phyloP scores from a whole-genome alignment of 192 early-diverging fungal genomes.

The Borealophlyctis nickersoniae region DNA sequence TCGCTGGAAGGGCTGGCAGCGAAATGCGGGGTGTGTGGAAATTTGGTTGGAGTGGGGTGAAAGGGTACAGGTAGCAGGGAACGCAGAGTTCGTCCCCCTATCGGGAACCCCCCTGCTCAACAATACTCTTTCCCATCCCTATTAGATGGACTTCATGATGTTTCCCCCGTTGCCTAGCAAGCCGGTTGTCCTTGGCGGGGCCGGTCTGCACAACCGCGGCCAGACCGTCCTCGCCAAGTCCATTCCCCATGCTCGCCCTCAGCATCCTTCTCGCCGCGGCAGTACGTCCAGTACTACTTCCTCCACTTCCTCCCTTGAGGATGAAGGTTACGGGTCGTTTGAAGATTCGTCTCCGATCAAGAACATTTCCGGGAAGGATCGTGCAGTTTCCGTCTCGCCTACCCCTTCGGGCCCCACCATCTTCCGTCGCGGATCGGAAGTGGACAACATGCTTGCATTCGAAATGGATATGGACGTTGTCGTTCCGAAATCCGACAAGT shows the following conservation, averaged over 20 bases:
- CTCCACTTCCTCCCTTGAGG: neutral
- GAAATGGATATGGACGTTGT: neutral
- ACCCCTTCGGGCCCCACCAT: neutral
- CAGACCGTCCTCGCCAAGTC: neutral
- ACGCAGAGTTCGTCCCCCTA: too few relatives aligned
- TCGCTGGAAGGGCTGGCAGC: too few relatives aligned
- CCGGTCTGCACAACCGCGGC: too few relatives aligned
- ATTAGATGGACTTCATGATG: neutral
- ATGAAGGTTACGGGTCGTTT: slow-evolving; percentile 17
- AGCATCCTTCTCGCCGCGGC: neutral
- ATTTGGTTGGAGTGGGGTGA: too few relatives aligned
- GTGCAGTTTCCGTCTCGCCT: neutral
- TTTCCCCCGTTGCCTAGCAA: slow-evolving; percentile 3
- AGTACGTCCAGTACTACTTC: neutral
- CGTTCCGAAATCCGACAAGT: slow-evolving; percentile 3
- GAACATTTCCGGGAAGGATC: neutral
- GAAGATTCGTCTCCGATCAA: slow-evolving; percentile 12
- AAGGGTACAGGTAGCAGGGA: too few relatives aligned
- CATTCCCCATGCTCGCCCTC: neutral
- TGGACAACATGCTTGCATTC: neutral
- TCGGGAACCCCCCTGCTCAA: neutral
- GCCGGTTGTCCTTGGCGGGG: neutral
- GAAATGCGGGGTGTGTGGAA: too few relatives aligned
- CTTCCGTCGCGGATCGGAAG: too few relatives aligned
- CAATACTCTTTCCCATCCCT: neutral